Percentiles rank a stretch among this genome's conserved stretches.
These are phyloP conservation scores for Adansonia rubrostipa DNA, from an alignment of 441 rosid species.

Conservation along the genomic window DNA sequence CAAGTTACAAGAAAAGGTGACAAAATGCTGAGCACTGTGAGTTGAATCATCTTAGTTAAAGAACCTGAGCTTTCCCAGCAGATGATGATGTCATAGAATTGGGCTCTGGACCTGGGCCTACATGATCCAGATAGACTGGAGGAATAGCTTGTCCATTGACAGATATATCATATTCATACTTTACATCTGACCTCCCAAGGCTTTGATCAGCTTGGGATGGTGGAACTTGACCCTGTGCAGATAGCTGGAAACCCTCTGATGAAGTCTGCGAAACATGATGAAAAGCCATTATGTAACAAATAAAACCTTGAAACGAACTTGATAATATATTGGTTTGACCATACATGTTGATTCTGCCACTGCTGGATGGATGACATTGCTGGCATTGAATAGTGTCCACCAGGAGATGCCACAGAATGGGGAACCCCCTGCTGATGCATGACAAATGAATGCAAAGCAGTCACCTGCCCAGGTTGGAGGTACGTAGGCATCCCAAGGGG, in stretches of 20 bases:
- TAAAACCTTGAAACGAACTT: neutral
- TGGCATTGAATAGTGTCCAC: constrained; percentile 58
- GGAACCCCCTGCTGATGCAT: constrained; percentile 78
- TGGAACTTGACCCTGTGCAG: constrained; percentile 51
- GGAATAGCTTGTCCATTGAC: constrained; percentile 61
- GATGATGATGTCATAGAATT: constrained; percentile 52
- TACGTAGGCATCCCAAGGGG: constrained; percentile 75
- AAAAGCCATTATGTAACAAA: constrained; percentile 18
- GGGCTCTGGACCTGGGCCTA: constrained; percentile 49
- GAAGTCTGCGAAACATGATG: constrained; percentile 48
- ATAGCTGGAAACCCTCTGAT: constrained; percentile 54
- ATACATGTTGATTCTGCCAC: constrained; percentile 82
- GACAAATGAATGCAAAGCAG: constrained; percentile 72
- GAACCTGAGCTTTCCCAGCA: constrained; percentile 66
- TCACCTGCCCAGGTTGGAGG: constrained; percentile 76
- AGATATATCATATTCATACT: constrained; percentile 58
- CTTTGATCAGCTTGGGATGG: constrained; percentile 58
- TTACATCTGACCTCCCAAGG: constrained; percentile 52
- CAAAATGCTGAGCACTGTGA: neutral
- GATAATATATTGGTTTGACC: constrained; percentile 11
- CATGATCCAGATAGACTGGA: constrained; percentile 58
- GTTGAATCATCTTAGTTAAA: constrained; percentile 19
- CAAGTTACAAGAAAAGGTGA: constrained; percentile 5
- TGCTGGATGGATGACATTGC: constrained; percentile 53
- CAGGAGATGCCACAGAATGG: constrained; percentile 65